Conservation (phyloP, 768 basidiomycete species). For the Gloeopeniophorella convolvens region DNA sequence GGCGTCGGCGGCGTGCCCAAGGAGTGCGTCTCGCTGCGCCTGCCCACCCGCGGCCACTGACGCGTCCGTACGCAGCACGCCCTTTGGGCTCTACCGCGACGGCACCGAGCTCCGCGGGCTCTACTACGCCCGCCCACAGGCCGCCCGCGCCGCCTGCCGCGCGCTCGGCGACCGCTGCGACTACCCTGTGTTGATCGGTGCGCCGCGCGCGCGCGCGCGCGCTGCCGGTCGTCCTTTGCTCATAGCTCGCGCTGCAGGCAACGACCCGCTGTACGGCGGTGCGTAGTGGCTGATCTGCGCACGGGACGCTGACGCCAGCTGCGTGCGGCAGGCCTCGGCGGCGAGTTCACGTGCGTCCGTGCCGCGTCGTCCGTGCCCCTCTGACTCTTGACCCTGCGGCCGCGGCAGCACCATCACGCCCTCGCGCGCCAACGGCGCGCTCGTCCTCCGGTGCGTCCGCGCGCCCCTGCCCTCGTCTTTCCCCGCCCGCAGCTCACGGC, state of each 20-base stretch:
- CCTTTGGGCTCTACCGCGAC: conserved; percentile 69
- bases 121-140: conserved; percentile 61
- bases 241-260: no score
- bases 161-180: conserved; percentile 60
- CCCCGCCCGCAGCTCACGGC: not conserved
- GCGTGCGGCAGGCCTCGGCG: conserved; percentile 52
- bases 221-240: not conserved
- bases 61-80: conserved; percentile 40
- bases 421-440: conserved; percentile 63
- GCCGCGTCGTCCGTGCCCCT: not conserved
- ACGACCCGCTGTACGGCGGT: conserved; percentile 79
- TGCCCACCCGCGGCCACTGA: not conserved
- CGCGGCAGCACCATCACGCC: conserved; percentile 61
- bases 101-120: conserved; percentile 73
- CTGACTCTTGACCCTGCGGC: not conserved
- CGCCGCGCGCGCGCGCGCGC: not conserved
- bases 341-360: conserved; percentile 62
- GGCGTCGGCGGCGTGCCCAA: conserved; percentile 63
- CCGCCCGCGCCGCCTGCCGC: conserved; percentile 61
- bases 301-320: not conserved
- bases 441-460: conserved; percentile 47
- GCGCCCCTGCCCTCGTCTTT: no score
- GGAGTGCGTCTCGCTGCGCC: conserved; percentile 38
- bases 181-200: conserved; percentile 71
- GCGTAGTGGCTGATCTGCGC: conserved; percentile 17